These are phyloP conservation scores for Lentinula boryana DNA, from an alignment of 768 basidiomycete species.

Conservation along the genomic window DNA sequence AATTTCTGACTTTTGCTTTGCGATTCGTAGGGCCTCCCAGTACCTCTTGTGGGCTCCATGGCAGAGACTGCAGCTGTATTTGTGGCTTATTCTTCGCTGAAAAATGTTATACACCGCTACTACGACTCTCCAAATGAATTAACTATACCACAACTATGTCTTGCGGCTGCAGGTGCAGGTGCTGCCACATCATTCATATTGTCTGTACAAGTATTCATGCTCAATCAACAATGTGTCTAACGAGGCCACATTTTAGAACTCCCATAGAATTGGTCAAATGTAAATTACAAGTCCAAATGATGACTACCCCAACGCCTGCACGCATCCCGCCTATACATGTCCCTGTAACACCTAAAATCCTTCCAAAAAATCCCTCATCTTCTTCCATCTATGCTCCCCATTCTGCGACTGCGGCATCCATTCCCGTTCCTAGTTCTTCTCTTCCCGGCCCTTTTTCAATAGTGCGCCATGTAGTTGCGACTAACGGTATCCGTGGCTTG, in stretches of 20 bases:
- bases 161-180: slow-evolving; percentile 88
- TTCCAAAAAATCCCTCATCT: slow-evolving; percentile 6
- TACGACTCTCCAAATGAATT: slow-evolving; percentile 30
- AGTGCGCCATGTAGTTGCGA: slow-evolving; percentile 53
- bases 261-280: slow-evolving; percentile 88
- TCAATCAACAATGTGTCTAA: slow-evolving; percentile 44
- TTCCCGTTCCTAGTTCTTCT: slow-evolving; percentile 14
- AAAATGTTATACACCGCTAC: slow-evolving; percentile 47
- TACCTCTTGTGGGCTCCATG: slow-evolving; percentile 89
- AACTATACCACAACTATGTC: slow-evolving; percentile 60
- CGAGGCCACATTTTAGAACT: slow-evolving; percentile 91
- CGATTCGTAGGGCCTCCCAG: slow-evolving; percentile 72
- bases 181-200: slow-evolving; percentile 81
- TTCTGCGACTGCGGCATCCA: slow-evolving; percentile 7
- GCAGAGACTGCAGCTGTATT: slow-evolving; percentile 88
- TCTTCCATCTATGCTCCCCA: slow-evolving; percentile 9
- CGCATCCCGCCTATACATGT: slow-evolving; percentile 35
- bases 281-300: slow-evolving; percentile 90
- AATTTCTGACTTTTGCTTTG: slow-evolving; percentile 2
- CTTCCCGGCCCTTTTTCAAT: slow-evolving; percentile 76
- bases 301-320: slow-evolving; percentile 25
- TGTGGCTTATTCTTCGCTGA: slow-evolving; percentile 74
- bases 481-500: slow-evolving; percentile 75
- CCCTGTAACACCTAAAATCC: slow-evolving; percentile 22
- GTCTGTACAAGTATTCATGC: slow-evolving; percentile 36